Percentiles rank a stretch among this genome's conserved stretches.
These are phyloP conservation scores for Eucalyptus erythrocorys DNA, from an alignment of 345 rosid genomes.

Conservation along the genomic window DNA sequence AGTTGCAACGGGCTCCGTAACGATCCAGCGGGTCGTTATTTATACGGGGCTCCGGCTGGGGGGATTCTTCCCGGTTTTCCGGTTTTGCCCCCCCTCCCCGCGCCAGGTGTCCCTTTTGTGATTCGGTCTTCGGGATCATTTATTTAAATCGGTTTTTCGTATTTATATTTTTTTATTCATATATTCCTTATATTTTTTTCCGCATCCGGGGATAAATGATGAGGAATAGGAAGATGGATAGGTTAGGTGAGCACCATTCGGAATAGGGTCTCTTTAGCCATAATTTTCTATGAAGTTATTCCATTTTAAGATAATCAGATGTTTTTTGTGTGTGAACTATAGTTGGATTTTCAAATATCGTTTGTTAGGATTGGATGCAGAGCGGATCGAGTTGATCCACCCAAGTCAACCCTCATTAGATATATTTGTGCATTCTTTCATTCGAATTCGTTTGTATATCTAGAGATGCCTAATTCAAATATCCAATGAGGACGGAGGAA, in stretches of 20 bases:
- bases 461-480: rapidly evolving
- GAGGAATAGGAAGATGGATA: not conserved
- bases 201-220: not conserved
- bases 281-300: too few relatives aligned
- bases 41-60: not conserved
- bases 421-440: not conserved
- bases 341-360: rapidly evolving
- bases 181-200: not conserved
- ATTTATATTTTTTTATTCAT: not conserved
- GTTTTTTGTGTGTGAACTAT: not conserved
- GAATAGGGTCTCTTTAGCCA: not conserved
- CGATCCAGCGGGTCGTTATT: not conserved
- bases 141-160: not conserved
- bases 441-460: not conserved
- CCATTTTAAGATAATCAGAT: too few relatives aligned
- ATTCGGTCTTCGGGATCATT: not conserved
- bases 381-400: rapidly evolving
- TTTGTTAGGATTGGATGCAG: rapidly evolving
- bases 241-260: not conserved
- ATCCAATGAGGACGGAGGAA: rapidly evolving
- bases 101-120: not conserved
- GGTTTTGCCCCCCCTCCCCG: not conserved
- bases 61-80: not conserved
- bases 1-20: not conserved
- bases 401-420: not conserved